These are phyloP conservation scores for Penicillium cosmopolitanum DNA, from an alignment of 495 filamentous ascomycete genomes.

Conservation along the genomic window DNA sequence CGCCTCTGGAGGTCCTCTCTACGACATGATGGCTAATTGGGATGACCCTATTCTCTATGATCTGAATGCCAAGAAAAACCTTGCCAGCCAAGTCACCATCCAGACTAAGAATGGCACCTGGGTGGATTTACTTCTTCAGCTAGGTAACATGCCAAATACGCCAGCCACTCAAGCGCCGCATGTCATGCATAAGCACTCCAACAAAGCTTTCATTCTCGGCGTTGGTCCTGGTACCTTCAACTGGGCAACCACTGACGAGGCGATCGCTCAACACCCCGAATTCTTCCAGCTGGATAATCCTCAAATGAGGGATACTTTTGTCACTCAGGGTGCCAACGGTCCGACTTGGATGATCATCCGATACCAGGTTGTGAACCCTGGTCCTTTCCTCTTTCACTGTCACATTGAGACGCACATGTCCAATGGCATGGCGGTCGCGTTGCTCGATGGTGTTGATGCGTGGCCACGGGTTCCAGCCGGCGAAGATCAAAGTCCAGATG, in stretches of 20 bases:
- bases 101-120: slow-evolving; percentile 51
- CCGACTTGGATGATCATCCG: slow-evolving; percentile 48
- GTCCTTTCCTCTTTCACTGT: background rate
- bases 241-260: slow-evolving; percentile 49
- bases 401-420: background rate
- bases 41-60: slow-evolving; percentile 47
- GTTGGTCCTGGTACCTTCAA: slow-evolving; percentile 44
- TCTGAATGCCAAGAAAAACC: slow-evolving; percentile 29
- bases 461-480: slow-evolving; percentile 42
- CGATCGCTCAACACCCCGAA: slow-evolving; percentile 38
- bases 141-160: slow-evolving; percentile 24
- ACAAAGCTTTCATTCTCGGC: slow-evolving; percentile 54
- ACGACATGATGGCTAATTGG: slow-evolving; percentile 29
- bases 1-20: slow-evolving; percentile 36
- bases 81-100: slow-evolving; percentile 41
- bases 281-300: slow-evolving; percentile 53
- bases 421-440: background rate
- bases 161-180: slow-evolving; percentile 44
- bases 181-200: slow-evolving; percentile 60
- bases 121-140: slow-evolving; percentile 55
- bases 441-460: slow-evolving; percentile 36
- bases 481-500: slow-evolving; percentile 24
- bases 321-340: slow-evolving; percentile 32
- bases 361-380: slow-evolving; percentile 46
- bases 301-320: slow-evolving; percentile 46